These are phyloP conservation scores for Pichia nanzhaoensis DNA, from an alignment of 805 yeast genomes.

Conservation along the genomic window DNA sequence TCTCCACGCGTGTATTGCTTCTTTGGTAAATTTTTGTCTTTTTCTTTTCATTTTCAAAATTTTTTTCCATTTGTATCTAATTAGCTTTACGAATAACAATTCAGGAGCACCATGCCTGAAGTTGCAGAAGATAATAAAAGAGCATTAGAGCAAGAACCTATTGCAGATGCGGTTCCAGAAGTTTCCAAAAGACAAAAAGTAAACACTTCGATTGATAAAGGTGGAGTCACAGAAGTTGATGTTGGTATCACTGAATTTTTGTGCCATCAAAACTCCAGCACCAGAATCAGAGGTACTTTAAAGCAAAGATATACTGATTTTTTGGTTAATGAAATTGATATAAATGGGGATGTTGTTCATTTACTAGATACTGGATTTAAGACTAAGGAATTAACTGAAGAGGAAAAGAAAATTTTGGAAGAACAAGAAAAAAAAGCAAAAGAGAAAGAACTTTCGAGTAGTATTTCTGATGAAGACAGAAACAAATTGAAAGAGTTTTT, in stretches of 20 bases:
- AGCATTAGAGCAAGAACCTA: neutral
- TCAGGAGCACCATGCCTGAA: neutral
- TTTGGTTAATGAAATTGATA: constrained; percentile 80
- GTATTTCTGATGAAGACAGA: constrained; percentile 44
- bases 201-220: neutral
- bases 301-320: constrained; percentile 93
- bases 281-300: constrained; percentile 75
- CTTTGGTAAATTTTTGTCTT: neutral
- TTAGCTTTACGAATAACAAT: too few species aligned
- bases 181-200: constrained; percentile 7
- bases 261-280: constrained; percentile 14
- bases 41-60: neutral
- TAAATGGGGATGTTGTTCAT: constrained; percentile 64
- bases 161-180: neutral
- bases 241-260: constrained; percentile 78
- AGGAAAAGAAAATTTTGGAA: constrained; percentile 28
- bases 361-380: constrained; percentile 67
- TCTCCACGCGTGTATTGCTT: too few species aligned
- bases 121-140: constrained; percentile 1
- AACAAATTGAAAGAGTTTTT: constrained; percentile 44
- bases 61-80: neutral
- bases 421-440: constrained; percentile 38
- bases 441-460: constrained; percentile 25
- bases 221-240: constrained; percentile 60
- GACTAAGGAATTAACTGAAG: constrained; percentile 37